Base-by-base conservation (phyloP, 169 alveolate genomes). In the Plasmodium blacklocki region DNA sequence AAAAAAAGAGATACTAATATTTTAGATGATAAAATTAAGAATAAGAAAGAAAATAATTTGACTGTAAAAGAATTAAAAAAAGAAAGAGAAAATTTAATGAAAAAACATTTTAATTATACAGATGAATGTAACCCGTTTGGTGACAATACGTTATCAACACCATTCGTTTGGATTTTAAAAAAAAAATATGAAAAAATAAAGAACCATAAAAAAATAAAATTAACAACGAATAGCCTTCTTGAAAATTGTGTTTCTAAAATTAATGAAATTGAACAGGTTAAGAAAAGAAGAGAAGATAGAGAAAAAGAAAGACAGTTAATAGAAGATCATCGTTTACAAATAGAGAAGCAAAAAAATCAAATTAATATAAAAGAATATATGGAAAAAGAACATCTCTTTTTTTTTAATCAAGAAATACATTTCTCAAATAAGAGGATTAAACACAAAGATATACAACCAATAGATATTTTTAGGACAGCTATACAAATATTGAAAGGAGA, bases 111-210 rank as follows among this genome's bases (percentile, higher is more conserved):
- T 47, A 95, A 96, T 47, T 95, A 95, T 75, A 95, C 96, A 26
- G 94, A 94, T 71, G 96, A 95, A 49, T 90, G 93, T 49, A 95
- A 95, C 67, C 97, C 97, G 12, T 95, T 94, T 88, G 96, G 96
- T 23, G 97, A 95, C 63, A 72, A 83, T 43, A 74, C 90, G 5
- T 89, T 95, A 50, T 88, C 94, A 21, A 88, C 93, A 12, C 92
- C 95, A 43, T 89, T 94, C 14, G 88, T 91, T 43, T 93, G 97
- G 97, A 93, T 80, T 54, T 74, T 91, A 52, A 95, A 95, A 56
- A 78, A 73, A 43, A 93, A 86, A 15, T 76, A 74, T 43, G 86
- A 74, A 47, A 67, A 73, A 59, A 49, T 74, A 59, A 54, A 74
- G 32, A 63, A 88, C 62, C 66, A 59, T 15, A 70, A 76, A 26